Conservation (phyloP, 1,139 yeast species). For the Williopsis jadinii region DNA sequence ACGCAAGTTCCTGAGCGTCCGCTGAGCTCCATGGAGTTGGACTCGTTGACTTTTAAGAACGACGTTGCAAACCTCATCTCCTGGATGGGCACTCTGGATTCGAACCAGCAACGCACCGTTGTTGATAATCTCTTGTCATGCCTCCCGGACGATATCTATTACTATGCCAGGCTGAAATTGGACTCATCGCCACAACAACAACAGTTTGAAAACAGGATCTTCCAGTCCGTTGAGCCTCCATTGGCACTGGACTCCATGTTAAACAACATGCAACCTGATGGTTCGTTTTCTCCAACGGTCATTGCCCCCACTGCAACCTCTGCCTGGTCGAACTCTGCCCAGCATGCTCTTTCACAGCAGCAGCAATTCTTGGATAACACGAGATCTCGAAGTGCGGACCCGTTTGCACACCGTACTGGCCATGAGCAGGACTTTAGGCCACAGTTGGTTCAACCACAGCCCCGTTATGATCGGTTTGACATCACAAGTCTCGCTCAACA, state of each 20-base stretch:
- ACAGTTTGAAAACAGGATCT: slow-evolving; percentile 13
- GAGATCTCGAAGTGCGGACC: slow-evolving; percentile 39
- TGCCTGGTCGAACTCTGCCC: slow-evolving; percentile 17
- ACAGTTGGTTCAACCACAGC: slow-evolving; percentile 30
- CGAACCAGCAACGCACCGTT: slow-evolving; percentile 51
- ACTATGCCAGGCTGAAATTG: slow-evolving; percentile 35
- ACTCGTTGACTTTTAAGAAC: slow-evolving; percentile 32
- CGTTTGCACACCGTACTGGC: slow-evolving; percentile 8
- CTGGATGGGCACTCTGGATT: slow-evolving; percentile 54
- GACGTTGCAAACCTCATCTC: slow-evolving; percentile 46
- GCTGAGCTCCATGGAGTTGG: slow-evolving; percentile 24
- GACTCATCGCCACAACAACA: slow-evolving; percentile 13
- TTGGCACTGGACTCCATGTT: slow-evolving; percentile 30
- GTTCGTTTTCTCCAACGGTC: too few relatives aligned
- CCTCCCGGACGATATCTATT: slow-evolving; percentile 41
- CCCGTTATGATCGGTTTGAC: slow-evolving; percentile 26
- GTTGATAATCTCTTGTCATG: slow-evolving; percentile 50
- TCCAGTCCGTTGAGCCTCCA: slow-evolving; percentile 26
- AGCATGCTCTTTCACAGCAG: slow-evolving; percentile 3
- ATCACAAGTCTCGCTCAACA: slow-evolving; percentile 24
- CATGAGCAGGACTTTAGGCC: slow-evolving; percentile 12
- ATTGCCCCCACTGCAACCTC: slow-evolving; percentile 8
- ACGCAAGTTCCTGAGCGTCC: slow-evolving; percentile 22
- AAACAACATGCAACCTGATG: slow-evolving; percentile 8
- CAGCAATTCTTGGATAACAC: slow-evolving; percentile 12